These are phyloP conservation scores for Fusarium paranaense DNA, from an alignment of 2,329 filamentous ascomycete species.

Conservation along the genomic window DNA sequence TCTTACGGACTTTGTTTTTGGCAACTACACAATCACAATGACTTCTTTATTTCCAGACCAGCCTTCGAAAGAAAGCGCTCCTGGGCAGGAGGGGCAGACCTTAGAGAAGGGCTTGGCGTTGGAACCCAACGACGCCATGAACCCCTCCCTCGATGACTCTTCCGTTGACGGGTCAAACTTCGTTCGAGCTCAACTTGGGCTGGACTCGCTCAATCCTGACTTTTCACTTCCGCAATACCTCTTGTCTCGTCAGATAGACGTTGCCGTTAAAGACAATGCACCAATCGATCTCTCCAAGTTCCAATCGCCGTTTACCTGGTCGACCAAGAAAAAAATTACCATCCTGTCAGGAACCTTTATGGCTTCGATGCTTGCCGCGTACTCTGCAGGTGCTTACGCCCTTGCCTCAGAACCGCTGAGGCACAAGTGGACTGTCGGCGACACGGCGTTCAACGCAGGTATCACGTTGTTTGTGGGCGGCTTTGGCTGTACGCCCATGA, in stretches of 20 bases:
- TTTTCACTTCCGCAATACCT: constrained; percentile 6
- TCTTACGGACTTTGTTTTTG: neutral
- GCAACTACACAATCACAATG: neutral
- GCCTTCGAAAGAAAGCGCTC: neutral
- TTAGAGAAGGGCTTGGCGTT: neutral
- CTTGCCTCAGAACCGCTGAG: constrained; percentile 67
- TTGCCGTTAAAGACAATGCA: neutral
- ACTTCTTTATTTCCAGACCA: neutral
- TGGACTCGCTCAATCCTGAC: constrained; percentile 4
- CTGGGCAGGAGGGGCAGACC: neutral
- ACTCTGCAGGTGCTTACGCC: constrained; percentile 72
- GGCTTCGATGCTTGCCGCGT: constrained; percentile 71
- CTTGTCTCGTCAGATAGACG: neutral
- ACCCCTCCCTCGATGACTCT: neutral
- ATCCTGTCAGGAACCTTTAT: constrained; percentile 42
- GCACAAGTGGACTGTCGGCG: constrained; percentile 66
- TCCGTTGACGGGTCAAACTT: neutral
- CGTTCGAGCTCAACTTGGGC: neutral
- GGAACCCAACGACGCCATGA: neutral
- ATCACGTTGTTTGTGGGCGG: constrained; percentile 74
- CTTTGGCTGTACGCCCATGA: constrained; percentile 75
- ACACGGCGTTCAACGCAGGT: constrained; percentile 67
- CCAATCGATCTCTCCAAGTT: neutral
- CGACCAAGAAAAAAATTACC: constrained; percentile 26
- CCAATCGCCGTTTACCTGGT: constrained; percentile 22